phyloP scores from a whole-genome alignment of 2,329 filamentous ascomycete species.

The Huntiella bhutanensis region DNA sequence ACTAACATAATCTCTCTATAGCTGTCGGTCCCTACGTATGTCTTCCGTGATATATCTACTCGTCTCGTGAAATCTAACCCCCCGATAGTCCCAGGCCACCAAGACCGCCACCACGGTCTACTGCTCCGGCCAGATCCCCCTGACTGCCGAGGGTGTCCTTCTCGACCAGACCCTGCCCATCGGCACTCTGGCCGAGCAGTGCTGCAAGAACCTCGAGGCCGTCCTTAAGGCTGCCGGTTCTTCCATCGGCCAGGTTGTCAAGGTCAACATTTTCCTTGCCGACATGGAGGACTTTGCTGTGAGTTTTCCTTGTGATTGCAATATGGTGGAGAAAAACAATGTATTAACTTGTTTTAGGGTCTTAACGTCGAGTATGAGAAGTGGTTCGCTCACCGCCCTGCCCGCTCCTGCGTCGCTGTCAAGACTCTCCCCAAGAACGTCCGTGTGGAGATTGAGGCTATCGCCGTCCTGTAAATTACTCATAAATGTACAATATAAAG shows the following conservation, averaged over 20 bases:
- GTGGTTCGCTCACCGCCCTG: conserved; percentile 68
- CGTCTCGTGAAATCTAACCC: neutral
- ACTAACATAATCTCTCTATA: conserved; percentile 15
- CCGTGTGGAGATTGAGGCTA: conserved; percentile 77
- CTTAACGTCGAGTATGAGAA: conserved; percentile 78
- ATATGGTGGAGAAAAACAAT: neutral
- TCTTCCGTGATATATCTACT: neutral
- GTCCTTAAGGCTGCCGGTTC: conserved; percentile 71
- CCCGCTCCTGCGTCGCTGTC: conserved; percentile 77
- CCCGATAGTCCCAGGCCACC: conserved; percentile 41
- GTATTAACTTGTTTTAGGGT: conserved; percentile 22
- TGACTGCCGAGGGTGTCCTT: conserved; percentile 35
- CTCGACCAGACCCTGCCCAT: conserved; percentile 34
- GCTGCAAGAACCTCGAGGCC: conserved; percentile 61
- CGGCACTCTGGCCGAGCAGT: conserved; percentile 41
- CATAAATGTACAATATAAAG: conserved; percentile 6
- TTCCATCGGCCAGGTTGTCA: conserved; percentile 62
- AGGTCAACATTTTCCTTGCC: conserved; percentile 78
- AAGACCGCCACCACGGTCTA: conserved; percentile 47
- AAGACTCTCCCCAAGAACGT: conserved; percentile 75
- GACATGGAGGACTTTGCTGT: conserved; percentile 76
- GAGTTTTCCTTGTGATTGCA: conserved; percentile 15
- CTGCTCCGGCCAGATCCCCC: conserved; percentile 56
- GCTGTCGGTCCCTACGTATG: conserved; percentile 46
- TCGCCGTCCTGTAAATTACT: conserved; percentile 42